A percentile compares a stretch with the other conserved stretches of the same genome.
These are phyloP conservation scores for Ophiorrhiza pumila DNA, from an alignment of 257 asterid species.

Conservation along the genomic window DNA sequence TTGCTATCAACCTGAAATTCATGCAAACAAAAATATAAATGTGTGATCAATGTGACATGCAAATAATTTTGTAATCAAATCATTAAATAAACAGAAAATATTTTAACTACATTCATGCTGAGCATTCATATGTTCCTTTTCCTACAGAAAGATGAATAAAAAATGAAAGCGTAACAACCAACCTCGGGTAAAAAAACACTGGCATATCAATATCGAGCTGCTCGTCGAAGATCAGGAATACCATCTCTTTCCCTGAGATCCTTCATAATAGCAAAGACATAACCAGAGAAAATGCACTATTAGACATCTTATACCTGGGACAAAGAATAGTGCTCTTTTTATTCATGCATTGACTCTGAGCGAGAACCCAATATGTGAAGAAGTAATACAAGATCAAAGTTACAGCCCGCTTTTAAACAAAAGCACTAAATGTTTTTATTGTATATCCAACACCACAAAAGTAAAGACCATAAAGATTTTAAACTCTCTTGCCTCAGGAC, in stretches of 20 bases:
- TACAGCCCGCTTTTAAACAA: background rate
- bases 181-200: conserved; percentile 76
- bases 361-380: background rate
- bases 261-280: conserved; percentile 43
- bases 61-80: background rate
- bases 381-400: background rate
- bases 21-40: background rate
- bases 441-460: background rate
- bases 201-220: conserved; percentile 74
- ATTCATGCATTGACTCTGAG: background rate
- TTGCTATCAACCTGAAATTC: conserved; percentile 61
- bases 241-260: conserved; percentile 89
- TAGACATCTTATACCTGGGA: background rate
- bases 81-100: background rate
- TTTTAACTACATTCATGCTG: too few relatives aligned
- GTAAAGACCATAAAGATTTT: conserved; percentile 30
- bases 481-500: conserved; percentile 87
- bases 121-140: too few relatives aligned
- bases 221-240: conserved; percentile 88
- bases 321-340: background rate
- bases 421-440: background rate
- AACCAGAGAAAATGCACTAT: conserved; percentile 16
- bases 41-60: background rate
- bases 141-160: conserved; percentile 18
- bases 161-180: conserved; percentile 7